Evolutionary conservation across 2,329 filamentous ascomycete species (phyloP).

Genomic region (Ascochyta viciae-villosae): DNA sequence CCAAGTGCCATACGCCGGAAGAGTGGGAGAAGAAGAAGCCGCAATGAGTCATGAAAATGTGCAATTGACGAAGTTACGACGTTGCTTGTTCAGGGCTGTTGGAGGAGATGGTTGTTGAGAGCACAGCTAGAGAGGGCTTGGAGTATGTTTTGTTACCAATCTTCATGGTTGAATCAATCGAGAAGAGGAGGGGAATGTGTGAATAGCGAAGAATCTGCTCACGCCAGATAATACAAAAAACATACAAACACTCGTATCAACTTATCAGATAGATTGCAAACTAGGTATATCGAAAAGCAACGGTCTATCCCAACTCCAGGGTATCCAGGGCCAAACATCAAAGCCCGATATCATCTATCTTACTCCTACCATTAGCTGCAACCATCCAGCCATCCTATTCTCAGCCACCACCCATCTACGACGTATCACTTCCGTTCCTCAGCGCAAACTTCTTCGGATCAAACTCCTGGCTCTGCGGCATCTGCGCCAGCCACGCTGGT

Average conservation of each 20-base stretch:
- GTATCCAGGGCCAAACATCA: not conserved
- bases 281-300: not conserved
- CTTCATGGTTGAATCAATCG: too few relatives aligned
- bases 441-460: conserved; percentile 31
- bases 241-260: too few relatives aligned
- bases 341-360: not conserved
- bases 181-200: too few relatives aligned
- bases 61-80: not conserved
- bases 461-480: conserved; percentile 50
- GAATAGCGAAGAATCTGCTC: too few relatives aligned
- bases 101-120: too few relatives aligned
- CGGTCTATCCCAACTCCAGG: not conserved
- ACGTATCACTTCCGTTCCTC: conserved; percentile 36
- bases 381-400: not conserved
- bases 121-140: too few relatives aligned
- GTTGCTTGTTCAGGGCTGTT: too few relatives aligned
- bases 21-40: conserved; percentile 78
- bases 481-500: conserved; percentile 72
- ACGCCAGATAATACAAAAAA: too few relatives aligned
- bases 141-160: too few relatives aligned
- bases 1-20: conserved; percentile 89
- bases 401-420: not conserved
- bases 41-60: conserved; percentile 26
- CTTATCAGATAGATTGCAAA: not conserved
- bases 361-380: not conserved